Conservation (phyloP, 2,329 filamentous ascomycete genomes). For the Colletotrichum costaricense region DNA sequence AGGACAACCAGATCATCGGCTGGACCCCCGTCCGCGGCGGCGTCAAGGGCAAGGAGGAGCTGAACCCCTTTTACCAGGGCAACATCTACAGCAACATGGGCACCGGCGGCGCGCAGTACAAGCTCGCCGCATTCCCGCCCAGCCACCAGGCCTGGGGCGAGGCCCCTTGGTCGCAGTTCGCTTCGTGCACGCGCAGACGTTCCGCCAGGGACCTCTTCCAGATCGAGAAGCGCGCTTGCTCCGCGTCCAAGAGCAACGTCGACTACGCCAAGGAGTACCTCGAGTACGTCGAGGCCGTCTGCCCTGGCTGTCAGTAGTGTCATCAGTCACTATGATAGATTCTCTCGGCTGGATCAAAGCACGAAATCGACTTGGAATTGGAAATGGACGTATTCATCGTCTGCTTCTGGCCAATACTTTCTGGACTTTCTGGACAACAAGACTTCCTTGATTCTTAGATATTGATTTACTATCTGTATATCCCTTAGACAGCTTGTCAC, state of each 20-base stretch:
- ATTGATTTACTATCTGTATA: too few species aligned
- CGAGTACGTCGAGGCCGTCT: background rate
- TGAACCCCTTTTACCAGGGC: background rate
- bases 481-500: too few species aligned
- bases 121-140: constrained; percentile 2
- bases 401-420: too few species aligned
- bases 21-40: background rate
- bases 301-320: background rate
- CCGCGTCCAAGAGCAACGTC: background rate
- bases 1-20: constrained; percentile 7
- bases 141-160: background rate
- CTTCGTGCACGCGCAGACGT: background rate
- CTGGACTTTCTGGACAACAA: too few species aligned
- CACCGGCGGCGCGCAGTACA: background rate
- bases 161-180: background rate
- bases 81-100: constrained; percentile 2
- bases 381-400: too few species aligned
- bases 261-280: background rate
- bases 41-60: background rate
- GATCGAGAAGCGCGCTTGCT: background rate
- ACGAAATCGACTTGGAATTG: too few species aligned
- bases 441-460: too few species aligned
- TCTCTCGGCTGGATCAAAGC: too few species aligned
- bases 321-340: too few species aligned
- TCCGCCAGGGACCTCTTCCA: background rate